phyloP scores from a whole-genome alignment of 2,329 filamentous ascomycete genomes.

The Phialophora chinensis region DNA sequence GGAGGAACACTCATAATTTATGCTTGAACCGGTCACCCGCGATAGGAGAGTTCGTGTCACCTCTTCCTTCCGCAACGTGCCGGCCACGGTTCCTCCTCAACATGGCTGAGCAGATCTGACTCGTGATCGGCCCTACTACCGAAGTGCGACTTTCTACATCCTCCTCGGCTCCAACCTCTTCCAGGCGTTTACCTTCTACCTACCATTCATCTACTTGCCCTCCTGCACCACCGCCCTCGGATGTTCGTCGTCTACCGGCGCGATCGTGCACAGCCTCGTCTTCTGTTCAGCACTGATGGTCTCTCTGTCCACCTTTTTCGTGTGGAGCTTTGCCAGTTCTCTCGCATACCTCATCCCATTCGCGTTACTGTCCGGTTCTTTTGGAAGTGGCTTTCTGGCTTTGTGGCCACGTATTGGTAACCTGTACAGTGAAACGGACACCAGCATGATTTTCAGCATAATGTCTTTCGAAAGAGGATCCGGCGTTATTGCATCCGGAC shows the following conservation, averaged over 20 bases:
- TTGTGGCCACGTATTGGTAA: constrained; percentile 55
- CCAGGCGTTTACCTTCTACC: constrained; percentile 46
- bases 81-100: neutral
- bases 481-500: constrained; percentile 58
- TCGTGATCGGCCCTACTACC: constrained; percentile 9
- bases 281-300: constrained; percentile 51
- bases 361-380: constrained; percentile 51
- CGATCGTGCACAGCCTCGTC: constrained; percentile 44
- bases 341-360: constrained; percentile 51
- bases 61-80: neutral
- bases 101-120: neutral
- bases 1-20: neutral
- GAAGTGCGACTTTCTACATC: constrained; percentile 35
- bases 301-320: constrained; percentile 50
- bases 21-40: neutral
- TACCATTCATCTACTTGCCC: constrained; percentile 46
- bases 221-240: constrained; percentile 39
- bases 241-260: constrained; percentile 25
- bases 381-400: constrained; percentile 50
- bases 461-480: constrained; percentile 58
- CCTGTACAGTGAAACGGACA: constrained; percentile 50
- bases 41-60: neutral
- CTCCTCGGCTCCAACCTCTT: constrained; percentile 49
- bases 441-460: constrained; percentile 56
- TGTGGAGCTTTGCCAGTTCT: constrained; percentile 56